phyloP scores from a whole-genome alignment of 1,284 basidiomycete species.

The Cutaneotrichosporon sp. region DNA sequence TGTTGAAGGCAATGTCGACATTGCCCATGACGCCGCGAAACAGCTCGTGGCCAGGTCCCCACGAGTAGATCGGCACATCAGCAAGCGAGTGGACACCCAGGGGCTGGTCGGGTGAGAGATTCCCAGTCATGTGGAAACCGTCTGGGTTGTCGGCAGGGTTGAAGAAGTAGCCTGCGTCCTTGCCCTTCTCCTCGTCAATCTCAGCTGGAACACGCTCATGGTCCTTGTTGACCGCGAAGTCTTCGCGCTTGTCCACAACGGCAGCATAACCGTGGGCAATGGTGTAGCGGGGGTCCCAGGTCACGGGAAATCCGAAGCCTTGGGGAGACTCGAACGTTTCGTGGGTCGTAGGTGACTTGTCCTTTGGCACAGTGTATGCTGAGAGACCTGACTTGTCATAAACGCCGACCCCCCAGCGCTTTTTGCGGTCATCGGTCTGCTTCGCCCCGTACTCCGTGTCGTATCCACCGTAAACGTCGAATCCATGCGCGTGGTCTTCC shows the following conservation, averaged over 20 bases:
- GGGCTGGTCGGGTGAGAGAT: conserved; percentile 33
- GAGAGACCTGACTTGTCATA: conserved; percentile 45
- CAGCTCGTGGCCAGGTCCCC: conserved; percentile 44
- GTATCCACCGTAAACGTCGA: conserved; percentile 45
- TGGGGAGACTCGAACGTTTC: conserved; percentile 34
- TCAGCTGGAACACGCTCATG: conserved; percentile 42
- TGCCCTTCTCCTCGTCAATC: conserved; percentile 20
- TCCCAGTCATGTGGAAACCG: conserved; percentile 47
- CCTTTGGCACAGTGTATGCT: conserved; percentile 38
- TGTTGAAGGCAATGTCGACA: conserved; percentile 44
- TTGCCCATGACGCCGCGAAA: conserved; percentile 47
- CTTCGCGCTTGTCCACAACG: conserved; percentile 44
- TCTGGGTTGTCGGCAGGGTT: conserved; percentile 43
- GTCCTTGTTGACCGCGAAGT: conserved; percentile 33
- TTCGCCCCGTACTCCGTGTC: conserved; percentile 46
- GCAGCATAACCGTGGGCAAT: conserved; percentile 46
- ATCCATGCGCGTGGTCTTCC: conserved; percentile 49
- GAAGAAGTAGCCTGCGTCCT: conserved; percentile 33
- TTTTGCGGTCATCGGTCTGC: conserved; percentile 40
- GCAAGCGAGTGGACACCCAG: conserved; percentile 48
- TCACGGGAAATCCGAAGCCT: conserved; percentile 44
- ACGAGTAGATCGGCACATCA: conserved; percentile 49
- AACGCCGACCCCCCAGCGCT: conserved; percentile 47
- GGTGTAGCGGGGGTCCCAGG: conserved; percentile 49
- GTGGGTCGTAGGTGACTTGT: conserved; percentile 35